These are phyloP conservation scores for Melastoma candidum DNA, from an alignment of 441 rosid species.

Conservation along the genomic window DNA sequence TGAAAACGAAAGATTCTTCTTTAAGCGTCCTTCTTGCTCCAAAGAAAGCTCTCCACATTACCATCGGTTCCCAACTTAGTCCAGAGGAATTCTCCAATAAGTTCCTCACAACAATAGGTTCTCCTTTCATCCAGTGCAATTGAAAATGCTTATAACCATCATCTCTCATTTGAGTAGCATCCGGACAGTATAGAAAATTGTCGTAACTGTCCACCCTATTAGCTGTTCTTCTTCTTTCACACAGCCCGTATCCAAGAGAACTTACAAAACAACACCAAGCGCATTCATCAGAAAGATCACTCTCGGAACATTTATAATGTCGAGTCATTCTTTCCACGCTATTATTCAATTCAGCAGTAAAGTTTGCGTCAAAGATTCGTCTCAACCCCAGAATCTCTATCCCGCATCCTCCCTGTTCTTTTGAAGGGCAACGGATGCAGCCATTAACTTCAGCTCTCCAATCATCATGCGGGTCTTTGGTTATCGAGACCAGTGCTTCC, in stretches of 20 bases:
- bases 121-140: slow-evolving; percentile 24
- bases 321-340: slow-evolving; percentile 2
- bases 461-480: slow-evolving; percentile 5
- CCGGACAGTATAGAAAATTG: neutral
- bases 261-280: slow-evolving; percentile 2
- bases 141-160: neutral
- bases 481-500: neutral
- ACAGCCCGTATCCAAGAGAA: neutral
- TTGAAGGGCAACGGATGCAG: slow-evolving; percentile 5
- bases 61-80: slow-evolving; percentile 34
- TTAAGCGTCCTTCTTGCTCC: slow-evolving; percentile 20
- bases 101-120: slow-evolving; percentile 20
- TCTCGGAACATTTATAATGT: neutral
- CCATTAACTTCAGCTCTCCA: slow-evolving; percentile 7
- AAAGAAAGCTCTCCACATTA: slow-evolving; percentile 29
- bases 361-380: slow-evolving; percentile 8
- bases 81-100: slow-evolving; percentile 24
- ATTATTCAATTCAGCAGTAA: neutral
- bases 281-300: slow-evolving; percentile 3
- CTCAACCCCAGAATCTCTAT: slow-evolving; percentile 4
- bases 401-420: slow-evolving; percentile 5
- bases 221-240: neutral
- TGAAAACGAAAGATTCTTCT: slow-evolving; percentile 18
- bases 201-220: neutral
- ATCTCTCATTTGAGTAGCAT: neutral